Evolutionary conservation across 1,284 basidiomycete genomes (phyloP).

Genomic region (Heliocybe sulcata): DNA sequence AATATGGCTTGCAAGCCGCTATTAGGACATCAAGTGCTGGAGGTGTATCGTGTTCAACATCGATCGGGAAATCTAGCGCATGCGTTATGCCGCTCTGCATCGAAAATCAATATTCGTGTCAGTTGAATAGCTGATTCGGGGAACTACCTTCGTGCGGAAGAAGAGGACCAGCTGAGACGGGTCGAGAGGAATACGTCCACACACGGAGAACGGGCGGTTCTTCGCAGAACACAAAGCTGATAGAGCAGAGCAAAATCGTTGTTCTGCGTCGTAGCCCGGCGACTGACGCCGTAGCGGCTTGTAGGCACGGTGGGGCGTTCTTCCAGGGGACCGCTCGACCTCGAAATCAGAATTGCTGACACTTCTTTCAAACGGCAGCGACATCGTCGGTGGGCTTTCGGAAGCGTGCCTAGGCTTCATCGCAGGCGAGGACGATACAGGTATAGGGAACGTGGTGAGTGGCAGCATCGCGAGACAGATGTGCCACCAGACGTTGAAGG

Average conservation of each 20-base stretch:
- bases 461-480: not conserved
- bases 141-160: conserved; percentile 67
- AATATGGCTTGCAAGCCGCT: conserved; percentile 62
- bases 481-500: not conserved
- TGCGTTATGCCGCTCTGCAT: conserved; percentile 68
- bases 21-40: conserved; percentile 76
- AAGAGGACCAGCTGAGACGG: conserved; percentile 61
- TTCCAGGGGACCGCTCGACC: conserved; percentile 43
- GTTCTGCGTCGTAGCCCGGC: conserved; percentile 41
- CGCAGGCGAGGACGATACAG: not conserved
- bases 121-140: conserved; percentile 5
- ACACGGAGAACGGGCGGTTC: conserved; percentile 55
- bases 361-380: conserved; percentile 23
- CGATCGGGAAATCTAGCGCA: conserved; percentile 74
- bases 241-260: conserved; percentile 48
- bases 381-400: conserved; percentile 6
- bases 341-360: conserved; percentile 33
- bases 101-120: conserved; percentile 6
- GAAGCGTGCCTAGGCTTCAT: not conserved
- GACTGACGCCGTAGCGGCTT: conserved; percentile 20
- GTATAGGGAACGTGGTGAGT: not conserved
- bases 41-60: conserved; percentile 65
- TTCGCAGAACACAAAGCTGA: conserved; percentile 51
- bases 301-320: conserved; percentile 13
- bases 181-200: conserved; percentile 66